Evolutionary conservation across 2,329 filamentous ascomycete genomes (phyloP).

Genomic region (Trematosphaeria pertusa): DNA sequence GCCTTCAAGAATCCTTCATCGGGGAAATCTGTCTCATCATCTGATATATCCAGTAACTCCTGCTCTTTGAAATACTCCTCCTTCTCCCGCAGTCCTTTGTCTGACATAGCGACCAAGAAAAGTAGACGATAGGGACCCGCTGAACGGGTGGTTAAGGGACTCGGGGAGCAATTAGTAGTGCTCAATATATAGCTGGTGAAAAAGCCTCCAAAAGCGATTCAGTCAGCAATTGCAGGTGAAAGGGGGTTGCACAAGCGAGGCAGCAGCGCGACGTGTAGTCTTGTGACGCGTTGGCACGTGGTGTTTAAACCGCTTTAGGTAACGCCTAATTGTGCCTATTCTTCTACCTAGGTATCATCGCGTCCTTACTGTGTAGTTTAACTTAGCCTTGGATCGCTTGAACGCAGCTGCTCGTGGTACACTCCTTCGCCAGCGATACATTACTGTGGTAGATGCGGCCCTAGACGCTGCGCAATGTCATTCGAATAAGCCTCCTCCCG

Average conservation of each 20-base stretch:
- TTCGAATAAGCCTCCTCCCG: too few relatives aligned
- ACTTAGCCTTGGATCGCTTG: too few relatives aligned
- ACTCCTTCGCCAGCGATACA: too few relatives aligned
- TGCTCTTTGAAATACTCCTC: slow-evolving; percentile 38
- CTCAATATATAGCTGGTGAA: neutral
- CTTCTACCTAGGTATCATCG: too few relatives aligned
- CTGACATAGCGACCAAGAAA: slow-evolving; percentile 22
- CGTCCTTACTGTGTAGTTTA: too few relatives aligned
- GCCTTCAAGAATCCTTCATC: slow-evolving; percentile 20
- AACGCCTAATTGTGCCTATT: too few relatives aligned
- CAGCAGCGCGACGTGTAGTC: slow-evolving; percentile 13
- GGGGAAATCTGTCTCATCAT: slow-evolving; percentile 32
- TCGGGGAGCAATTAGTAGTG: neutral
- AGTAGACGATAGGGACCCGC: neutral
- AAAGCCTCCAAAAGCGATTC: too few relatives aligned
- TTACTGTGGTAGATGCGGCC: too few relatives aligned
- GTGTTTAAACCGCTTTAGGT: too few relatives aligned
- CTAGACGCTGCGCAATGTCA: too few relatives aligned
- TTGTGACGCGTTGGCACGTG: slow-evolving; percentile 9
- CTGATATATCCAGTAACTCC: slow-evolving; percentile 34
- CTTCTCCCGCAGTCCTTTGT: slow-evolving; percentile 33
- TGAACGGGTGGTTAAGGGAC: neutral
- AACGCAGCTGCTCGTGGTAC: too few relatives aligned
- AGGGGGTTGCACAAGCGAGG: slow-evolving; percentile 9
- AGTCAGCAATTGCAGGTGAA: slow-evolving; percentile 1